Conservation (phyloP, 129 eudicot genomes). For the sunflower (Helianthus annuus) region HanXRQr2.0-SUNRISE NC_035444.2:12272213-12272712, state of each 20-base stretch:
- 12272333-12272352: constrained; percentile 92
- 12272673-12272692: constrained; percentile 69
- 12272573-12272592: constrained; percentile 74
- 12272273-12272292: constrained; percentile 81
- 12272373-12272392: constrained; percentile 94
- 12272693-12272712: constrained; percentile 77
- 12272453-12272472: constrained; percentile 92
- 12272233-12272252: constrained; percentile 83
- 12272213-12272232: constrained; percentile 79
- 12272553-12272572: constrained; percentile 82
- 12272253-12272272: constrained; percentile 84
- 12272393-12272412: constrained; percentile 90
- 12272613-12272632: constrained; percentile 85
- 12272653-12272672: constrained; percentile 79
- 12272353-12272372: constrained; percentile 98
- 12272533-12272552: constrained; percentile 86
- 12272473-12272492: constrained; percentile 91
- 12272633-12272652: constrained; percentile 70
- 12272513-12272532: constrained; percentile 84
- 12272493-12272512: constrained; percentile 93
- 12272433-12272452: constrained; percentile 95
- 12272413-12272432: constrained; percentile 85
- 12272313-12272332: constrained; percentile 95
- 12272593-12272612: constrained; percentile 77
- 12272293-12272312: constrained; percentile 89